phyloP scores from a whole-genome alignment of 495 filamentous ascomycete genomes.

The Diplogelasinospora grovesii region DNA sequence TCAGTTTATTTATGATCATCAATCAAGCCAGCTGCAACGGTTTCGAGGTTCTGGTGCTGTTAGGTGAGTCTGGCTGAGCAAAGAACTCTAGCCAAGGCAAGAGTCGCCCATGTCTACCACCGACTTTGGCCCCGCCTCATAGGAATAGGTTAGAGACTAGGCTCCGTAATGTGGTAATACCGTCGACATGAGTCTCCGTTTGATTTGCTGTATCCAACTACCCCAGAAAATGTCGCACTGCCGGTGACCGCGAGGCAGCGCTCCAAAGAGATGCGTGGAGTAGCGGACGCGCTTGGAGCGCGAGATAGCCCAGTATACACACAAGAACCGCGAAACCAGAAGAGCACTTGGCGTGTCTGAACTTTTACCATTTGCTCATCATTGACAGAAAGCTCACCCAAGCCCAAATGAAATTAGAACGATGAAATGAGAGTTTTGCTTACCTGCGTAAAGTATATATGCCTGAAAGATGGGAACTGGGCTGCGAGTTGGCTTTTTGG shows the following conservation, averaged over 20 bases:
- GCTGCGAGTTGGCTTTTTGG: neutral
- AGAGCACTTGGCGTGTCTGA: slow-evolving; percentile 39
- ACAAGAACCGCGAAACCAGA: slow-evolving; percentile 37
- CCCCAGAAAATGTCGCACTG: slow-evolving; percentile 8
- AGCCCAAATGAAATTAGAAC: slow-evolving; percentile 2
- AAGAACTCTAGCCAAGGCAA: slow-evolving; percentile 3
- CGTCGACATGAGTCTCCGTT: slow-evolving; percentile 8
- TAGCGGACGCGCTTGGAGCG: slow-evolving; percentile 24
- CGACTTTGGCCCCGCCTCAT: slow-evolving; percentile 25
- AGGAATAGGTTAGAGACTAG: slow-evolving; percentile 10
- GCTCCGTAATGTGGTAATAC: slow-evolving; percentile 23
- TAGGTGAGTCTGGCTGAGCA: slow-evolving; percentile 8
- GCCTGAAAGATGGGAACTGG: neutral
- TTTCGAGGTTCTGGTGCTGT: slow-evolving; percentile 17
- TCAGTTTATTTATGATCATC: slow-evolving; percentile 30
- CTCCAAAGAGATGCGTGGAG: slow-evolving; percentile 4
- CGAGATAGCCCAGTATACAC: slow-evolving; percentile 21
- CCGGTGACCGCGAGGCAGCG: slow-evolving; percentile 15
- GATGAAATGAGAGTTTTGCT: slow-evolving; percentile 4
- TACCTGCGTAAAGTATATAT: slow-evolving; percentile 3
- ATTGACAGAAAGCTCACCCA: slow-evolving; percentile 29
- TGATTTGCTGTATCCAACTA: slow-evolving; percentile 23
- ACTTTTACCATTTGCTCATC: slow-evolving; percentile 62
- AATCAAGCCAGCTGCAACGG: slow-evolving; percentile 27
- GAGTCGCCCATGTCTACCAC: slow-evolving; percentile 20